Conservation (phyloP, 441 rosid genomes). For the Gossypium laxum region DNA sequence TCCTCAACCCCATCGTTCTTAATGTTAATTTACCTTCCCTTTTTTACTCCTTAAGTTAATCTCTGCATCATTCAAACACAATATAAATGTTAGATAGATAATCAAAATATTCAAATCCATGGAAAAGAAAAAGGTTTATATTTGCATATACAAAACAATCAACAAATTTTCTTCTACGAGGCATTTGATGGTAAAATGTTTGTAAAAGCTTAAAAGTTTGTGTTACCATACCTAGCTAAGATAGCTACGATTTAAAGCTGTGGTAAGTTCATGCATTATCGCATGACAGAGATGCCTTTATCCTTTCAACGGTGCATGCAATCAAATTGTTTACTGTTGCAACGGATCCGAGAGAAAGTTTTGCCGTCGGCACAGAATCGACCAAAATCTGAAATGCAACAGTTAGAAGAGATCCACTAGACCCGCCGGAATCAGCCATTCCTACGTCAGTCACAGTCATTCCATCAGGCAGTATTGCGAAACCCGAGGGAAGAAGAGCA, state of each 20-base stretch:
- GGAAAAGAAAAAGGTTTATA: neutral
- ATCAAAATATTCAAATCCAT: neutral
- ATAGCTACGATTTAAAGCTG: neutral
- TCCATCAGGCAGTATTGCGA: slow-evolving; percentile 74
- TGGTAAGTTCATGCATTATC: slow-evolving; percentile 27
- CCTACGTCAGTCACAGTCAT: slow-evolving; percentile 16
- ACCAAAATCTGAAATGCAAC: slow-evolving; percentile 77
- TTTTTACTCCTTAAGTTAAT: slow-evolving; percentile 8
- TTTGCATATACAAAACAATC: too few species aligned
- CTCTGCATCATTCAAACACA: slow-evolving; percentile 5
- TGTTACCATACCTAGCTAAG: slow-evolving; percentile 15
- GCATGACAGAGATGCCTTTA: slow-evolving; percentile 44
- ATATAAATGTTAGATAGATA: neutral
- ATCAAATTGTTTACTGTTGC: slow-evolving; percentile 82
- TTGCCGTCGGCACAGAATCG: slow-evolving; percentile 48
- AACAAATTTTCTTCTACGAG: neutral
- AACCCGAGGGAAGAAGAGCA: slow-evolving; percentile 78
- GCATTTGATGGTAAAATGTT: neutral
- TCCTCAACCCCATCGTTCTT: slow-evolving; percentile 14
- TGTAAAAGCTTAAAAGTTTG: slow-evolving; percentile 10
- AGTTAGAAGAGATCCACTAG: slow-evolving; percentile 68
- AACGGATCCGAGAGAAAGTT: slow-evolving; percentile 66
- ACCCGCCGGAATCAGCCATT: slow-evolving; percentile 18
- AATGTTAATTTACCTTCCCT: neutral
- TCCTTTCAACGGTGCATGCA: slow-evolving; percentile 57